Base-by-base conservation (phyloP, 352 stramenopile genomes). In the Globisporangium megalacanthum region DNA sequence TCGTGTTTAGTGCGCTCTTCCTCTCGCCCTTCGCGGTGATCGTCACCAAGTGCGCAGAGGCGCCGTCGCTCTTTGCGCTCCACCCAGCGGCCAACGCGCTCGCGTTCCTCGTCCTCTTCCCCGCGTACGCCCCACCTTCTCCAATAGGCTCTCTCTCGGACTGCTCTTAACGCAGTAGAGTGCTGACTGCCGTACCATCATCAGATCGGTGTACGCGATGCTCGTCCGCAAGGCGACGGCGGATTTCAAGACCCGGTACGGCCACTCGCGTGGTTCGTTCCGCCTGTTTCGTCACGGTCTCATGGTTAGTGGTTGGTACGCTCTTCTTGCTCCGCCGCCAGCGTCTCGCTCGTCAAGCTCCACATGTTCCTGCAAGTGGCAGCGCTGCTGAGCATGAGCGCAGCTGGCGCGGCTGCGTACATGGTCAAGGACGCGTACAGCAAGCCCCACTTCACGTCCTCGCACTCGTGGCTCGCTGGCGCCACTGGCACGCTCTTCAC, bases 391-490 rank as follows among this genome's bases (percentile, higher is more conserved):
- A 52, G 71, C 22, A 75, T 89, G 52, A 66, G 50, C 33, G 54
- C 33, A 1, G 79, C 69, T 9, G 79, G 79, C 25, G 60, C 62
- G 10, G 69, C 66, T 3, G 74, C 70, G 3, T 89, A 72, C 60
- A 56, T 82, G 61, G 82, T 70, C 60, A 89, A 89, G 62, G 75
- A 86, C 20, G 63, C 72, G 31, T 68, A 64, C 44, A 69, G 64
- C 39, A 89, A 88, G 57, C 63, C 77, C 11, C 79, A 89, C 53
- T 86, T 89, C 50, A 83, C 74, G 48, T 83, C 75, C 17, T 78
- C 69, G n/a, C 79, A 89, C 68, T 89, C 79, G 60, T 89, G 79
- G 79, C 51, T 86, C n/a, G 77, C 77, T 0, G 73, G 58, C 5
- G 65, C 29, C 15, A 83, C 70, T 15, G 61, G 54, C 35, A 79